Evolutionary conservation across 345 rosid genomes (phyloP), one percentile per base, ranked within the genome.

Genomic region (thale cress (Arabidopsis thaliana)): DNA sequence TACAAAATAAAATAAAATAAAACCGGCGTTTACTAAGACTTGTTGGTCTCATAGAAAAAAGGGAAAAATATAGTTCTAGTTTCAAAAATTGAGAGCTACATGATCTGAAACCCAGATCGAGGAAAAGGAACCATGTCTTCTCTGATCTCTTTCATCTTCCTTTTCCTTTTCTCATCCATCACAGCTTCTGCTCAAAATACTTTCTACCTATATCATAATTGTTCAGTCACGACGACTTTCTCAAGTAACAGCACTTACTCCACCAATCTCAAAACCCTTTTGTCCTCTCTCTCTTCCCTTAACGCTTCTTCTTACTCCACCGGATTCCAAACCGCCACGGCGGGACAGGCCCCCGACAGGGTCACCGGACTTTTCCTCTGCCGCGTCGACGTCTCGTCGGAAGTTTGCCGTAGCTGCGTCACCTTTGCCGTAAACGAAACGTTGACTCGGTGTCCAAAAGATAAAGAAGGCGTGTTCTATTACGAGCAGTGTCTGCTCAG

Each of bases 361-460:
- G 75, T 77, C 8, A 76, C 61, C 9, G 83, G 83, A 8, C 71
- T 73, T 52, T 80, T 67, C 51, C 83, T 80, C 32, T 80, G 87
- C 78, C 73, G 77, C 0, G 82, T 75, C 1, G 79, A 82, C 8
- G 24, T 69, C 16, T 14, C 67, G 10, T 3, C 64, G 0, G 49
- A 38, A 13, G 3, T 8, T 16, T 88, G 90, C 64, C 55, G 24
- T 49, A 45, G 41, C n/a, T 86, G 89, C 20, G 80, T 81, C 24
- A 6, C 0, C 2, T 33, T 5, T 0, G 82, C 83, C 0, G 30
- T 55, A 8, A 12, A 4, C 0, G 4, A 72, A 0, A 20, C 76
- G 20, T 1, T 14, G 13, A 23, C 23, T 20, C 20, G 0, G 0
- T 85, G 93, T 52, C 78, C 75, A 0, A 36, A 80, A 11, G 48